Evolutionary conservation across 371 early-diverging fungal species (phyloP).

Genomic region (Mortierella sp.): DNA sequence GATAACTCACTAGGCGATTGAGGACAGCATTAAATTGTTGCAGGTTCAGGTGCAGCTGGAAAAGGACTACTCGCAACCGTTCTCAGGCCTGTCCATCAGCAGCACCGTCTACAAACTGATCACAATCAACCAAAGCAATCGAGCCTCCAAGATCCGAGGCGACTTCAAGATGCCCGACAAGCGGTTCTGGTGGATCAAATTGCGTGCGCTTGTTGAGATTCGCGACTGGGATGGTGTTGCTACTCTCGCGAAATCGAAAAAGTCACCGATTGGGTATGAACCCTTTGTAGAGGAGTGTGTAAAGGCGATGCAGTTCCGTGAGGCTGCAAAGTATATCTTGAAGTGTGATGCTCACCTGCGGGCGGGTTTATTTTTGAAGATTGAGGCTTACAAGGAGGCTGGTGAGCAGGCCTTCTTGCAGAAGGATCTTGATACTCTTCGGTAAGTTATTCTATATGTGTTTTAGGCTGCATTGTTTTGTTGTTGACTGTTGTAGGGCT

Average conservation of each 20-base stretch:
- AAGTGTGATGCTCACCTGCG: constrained; percentile 79
- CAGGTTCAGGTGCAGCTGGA: constrained; percentile 83
- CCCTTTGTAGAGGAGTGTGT: constrained; percentile 91
- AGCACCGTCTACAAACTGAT: constrained; percentile 91
- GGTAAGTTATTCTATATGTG: constrained; percentile 58
- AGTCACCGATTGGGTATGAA: constrained; percentile 89
- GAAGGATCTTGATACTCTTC: constrained; percentile 77
- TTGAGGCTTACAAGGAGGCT: constrained; percentile 85
- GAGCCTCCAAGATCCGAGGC: constrained; percentile 82
- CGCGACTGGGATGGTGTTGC: constrained; percentile 93
- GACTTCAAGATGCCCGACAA: constrained; percentile 95
- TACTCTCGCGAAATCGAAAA: constrained; percentile 82
- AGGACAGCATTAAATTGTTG: constrained; percentile 82
- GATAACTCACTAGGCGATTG: constrained; percentile 69
- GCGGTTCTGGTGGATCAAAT: constrained; percentile 90
- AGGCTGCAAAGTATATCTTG: constrained; percentile 85
- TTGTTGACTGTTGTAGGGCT: constrained; percentile 9
- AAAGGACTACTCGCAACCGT: constrained; percentile 74
- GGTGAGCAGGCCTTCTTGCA: constrained; percentile 79
- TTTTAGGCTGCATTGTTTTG: background rate
- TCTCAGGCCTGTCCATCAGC: constrained; percentile 83
- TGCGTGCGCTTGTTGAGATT: constrained; percentile 86
- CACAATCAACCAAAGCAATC: constrained; percentile 75
- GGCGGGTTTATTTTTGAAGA: constrained; percentile 81
- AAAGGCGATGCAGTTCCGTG: constrained; percentile 80